These are phyloP conservation scores for Prunus yedoensis DNA, from an alignment of 331 rosid species.

Conservation along the genomic window DNA sequence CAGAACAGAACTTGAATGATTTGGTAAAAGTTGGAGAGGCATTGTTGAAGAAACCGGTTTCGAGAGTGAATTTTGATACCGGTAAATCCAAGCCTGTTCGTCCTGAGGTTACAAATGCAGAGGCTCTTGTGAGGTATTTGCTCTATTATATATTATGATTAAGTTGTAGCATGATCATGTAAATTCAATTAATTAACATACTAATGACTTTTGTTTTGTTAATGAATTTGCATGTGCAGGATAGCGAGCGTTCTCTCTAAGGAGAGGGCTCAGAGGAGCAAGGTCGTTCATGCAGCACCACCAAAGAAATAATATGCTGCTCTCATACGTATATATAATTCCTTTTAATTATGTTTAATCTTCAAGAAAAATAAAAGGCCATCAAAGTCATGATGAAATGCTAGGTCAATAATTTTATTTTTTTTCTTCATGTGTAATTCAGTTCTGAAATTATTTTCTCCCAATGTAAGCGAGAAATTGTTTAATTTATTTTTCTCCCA, in stretches of 20 bases:
- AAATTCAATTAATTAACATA: background rate
- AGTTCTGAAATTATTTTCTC: background rate
- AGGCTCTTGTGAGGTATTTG: conserved; percentile 24
- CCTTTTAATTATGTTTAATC: background rate
- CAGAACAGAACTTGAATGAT: conserved; percentile 13
- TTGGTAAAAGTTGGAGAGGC: conserved; percentile 27
- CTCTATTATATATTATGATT: background rate
- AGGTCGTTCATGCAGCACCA: background rate
- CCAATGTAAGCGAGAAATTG: too few relatives aligned
- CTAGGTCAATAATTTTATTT: background rate
- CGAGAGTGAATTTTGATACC: conserved; percentile 19
- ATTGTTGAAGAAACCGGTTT: conserved; percentile 29
- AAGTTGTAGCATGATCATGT: background rate
- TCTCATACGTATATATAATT: background rate
- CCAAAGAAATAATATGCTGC: too few relatives aligned
- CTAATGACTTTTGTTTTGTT: background rate
- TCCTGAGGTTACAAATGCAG: conserved; percentile 21
- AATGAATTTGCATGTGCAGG: background rate
- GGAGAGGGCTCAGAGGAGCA: conserved; percentile 9
- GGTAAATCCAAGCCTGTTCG: conserved; percentile 9
- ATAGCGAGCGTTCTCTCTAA: conserved; percentile 16
- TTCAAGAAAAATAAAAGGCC: background rate
- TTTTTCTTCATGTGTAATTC: background rate
- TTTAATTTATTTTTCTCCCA: background rate
- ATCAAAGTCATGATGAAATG: background rate